Evolutionary conservation across 2,329 filamentous ascomycete species (phyloP).

Genomic region (Apiospora malaysiana): DNA sequence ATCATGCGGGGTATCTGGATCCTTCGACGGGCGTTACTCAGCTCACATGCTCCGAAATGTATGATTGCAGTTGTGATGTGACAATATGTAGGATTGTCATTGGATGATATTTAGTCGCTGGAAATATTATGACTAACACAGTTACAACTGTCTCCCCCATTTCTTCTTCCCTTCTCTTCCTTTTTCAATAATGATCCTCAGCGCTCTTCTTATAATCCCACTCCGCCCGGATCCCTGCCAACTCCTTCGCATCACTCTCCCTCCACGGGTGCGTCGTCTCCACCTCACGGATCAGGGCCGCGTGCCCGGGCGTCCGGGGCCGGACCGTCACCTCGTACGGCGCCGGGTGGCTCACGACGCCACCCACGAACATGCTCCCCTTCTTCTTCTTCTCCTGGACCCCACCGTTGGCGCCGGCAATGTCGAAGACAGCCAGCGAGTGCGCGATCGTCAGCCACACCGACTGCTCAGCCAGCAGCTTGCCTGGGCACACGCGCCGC

Average conservation of each 20-base stretch:
- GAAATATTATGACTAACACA: too few species aligned
- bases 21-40: background rate
- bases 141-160: too few species aligned
- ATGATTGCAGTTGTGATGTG: too few species aligned
- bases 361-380: constrained; percentile 43
- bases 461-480: constrained; percentile 59
- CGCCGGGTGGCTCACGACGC: constrained; percentile 33
- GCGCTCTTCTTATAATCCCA: background rate
- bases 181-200: too few species aligned
- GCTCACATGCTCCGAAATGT: too few species aligned
- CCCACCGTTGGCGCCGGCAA: constrained; percentile 39
- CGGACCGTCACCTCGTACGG: constrained; percentile 33
- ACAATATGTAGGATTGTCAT: too few species aligned
- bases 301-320: constrained; percentile 34
- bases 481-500: constrained; percentile 46
- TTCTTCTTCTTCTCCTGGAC: constrained; percentile 35
- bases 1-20: background rate
- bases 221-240: background rate
- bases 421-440: constrained; percentile 60
- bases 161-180: too few species aligned
- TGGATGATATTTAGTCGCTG: too few species aligned
- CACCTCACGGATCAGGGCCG: constrained; percentile 32
- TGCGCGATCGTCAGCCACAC: constrained; percentile 51
- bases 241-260: constrained; percentile 23
- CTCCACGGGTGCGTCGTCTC: constrained; percentile 32